A percentile compares a stretch with the other conserved stretches of the same genome.
Evolutionary conservation across 352 stramenopile genomes (phyloP).

Genomic region (Blastocystis sp.): DNA sequence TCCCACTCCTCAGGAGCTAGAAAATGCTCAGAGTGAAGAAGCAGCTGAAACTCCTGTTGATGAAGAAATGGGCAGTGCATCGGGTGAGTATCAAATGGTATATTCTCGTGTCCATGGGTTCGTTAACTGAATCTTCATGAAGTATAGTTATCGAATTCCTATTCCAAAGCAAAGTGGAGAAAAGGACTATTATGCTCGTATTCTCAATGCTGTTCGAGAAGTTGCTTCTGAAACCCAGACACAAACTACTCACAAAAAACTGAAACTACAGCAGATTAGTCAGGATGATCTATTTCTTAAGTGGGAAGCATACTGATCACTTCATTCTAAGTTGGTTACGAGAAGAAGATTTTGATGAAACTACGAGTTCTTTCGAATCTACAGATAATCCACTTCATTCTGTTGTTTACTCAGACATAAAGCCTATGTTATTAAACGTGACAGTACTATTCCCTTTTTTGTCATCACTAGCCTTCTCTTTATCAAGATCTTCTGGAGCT

Average conservation of each 20-base stretch:
- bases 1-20: neutral
- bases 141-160: constrained; percentile 24
- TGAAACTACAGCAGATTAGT: constrained; percentile 6
- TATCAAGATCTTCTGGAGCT: constrained; percentile 8
- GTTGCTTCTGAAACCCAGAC: neutral
- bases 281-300: constrained; percentile 12
- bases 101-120: constrained; percentile 48
- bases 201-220: constrained; percentile 8
- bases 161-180: constrained; percentile 6
- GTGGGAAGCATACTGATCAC: neutral
- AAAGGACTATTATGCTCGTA: constrained; percentile 16
- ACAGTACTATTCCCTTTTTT: neutral
- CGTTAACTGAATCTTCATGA: neutral
- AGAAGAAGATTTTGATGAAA: constrained; percentile 28
- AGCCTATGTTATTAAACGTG: constrained; percentile 1
- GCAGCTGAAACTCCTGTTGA: neutral
- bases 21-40: neutral
- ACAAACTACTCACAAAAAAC: neutral
- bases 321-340: neutral
- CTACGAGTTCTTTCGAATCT: neutral
- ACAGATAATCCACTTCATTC: neutral
- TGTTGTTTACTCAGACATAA: constrained; percentile 4
- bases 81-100: constrained; percentile 2
- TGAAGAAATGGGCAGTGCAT: neutral
- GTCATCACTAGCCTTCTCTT: neutral